Base-by-base conservation (phyloP, 257 asterid genomes). In the Primulina eburnea region DNA sequence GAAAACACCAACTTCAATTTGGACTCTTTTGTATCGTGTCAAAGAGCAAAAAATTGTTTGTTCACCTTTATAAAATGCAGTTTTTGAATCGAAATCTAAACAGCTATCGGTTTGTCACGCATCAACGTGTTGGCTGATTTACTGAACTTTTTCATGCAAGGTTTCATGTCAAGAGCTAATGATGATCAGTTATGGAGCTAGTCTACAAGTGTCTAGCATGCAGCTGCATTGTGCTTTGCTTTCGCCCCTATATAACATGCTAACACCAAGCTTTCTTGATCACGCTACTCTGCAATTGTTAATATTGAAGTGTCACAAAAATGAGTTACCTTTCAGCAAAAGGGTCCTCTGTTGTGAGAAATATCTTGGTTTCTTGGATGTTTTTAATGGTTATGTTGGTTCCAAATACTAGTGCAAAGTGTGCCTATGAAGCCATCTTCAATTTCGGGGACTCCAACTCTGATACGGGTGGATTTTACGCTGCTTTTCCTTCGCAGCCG, bases 401-500 rank as follows among this genome's bases (percentile, higher is more conserved):
- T 28, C 43, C 65, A 12, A 12, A 16, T 28, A 60, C 65, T 43
- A 61, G 79, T 47, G 85, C 86, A 35, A 77, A 84, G 43, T 90
- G 92, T 73, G 74, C 81, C 12, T 81, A 77, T 12, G 70, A 84
- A 73, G 95, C 85, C 58, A 82, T 88, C 55, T 88, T 90, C 85
- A 75, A 60, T 47, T 90, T 90, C 32, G 97, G 96, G 0, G 96
- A 90, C 75, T 90, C 95, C 4, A 88, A 88, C 58, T 71, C 97
- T 0, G 95, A 88, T 63, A 86, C 91, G 0, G 90, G 95, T 9
- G 93, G 97, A 8, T 88, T 82, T 30, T 80, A 60, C 61, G 76
- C 90, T 4, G 94, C 92, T 6, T 92, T 89, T 52, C 96, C 96
- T 34, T 72, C 92, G 35, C 89, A 82, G 71, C 55, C 74, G 0